Evolutionary conservation across 176 grass and related monocot genomes (phyloP).

Genomic region (Areca catechu): DNA sequence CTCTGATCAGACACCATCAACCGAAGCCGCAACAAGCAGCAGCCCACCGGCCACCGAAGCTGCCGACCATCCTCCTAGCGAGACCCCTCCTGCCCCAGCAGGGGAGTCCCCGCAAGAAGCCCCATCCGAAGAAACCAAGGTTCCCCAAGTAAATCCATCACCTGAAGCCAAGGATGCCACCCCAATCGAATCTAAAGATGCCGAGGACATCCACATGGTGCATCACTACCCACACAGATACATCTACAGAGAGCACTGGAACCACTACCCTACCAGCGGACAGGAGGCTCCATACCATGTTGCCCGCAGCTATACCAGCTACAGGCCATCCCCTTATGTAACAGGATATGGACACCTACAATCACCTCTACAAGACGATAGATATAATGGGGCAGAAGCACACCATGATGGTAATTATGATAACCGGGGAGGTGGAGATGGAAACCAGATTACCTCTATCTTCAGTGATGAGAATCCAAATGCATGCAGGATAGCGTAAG

Average conservation of each 20-base stretch:
- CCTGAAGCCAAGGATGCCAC: constrained; percentile 6
- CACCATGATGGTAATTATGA: constrained; percentile 25
- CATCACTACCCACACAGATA: constrained; percentile 28
- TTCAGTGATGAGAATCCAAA: constrained; percentile 77
- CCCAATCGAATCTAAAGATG: constrained; percentile 3
- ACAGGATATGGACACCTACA: constrained; percentile 1
- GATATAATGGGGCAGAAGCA: constrained; percentile 11
- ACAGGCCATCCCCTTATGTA: constrained; percentile 20
- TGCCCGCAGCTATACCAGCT: constrained; percentile 31
- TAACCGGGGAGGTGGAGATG: constrained; percentile 33
- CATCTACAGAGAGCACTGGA: constrained; percentile 25
- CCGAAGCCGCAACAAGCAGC: constrained; percentile 2
- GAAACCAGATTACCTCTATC: constrained; percentile 45
- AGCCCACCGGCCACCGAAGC: constrained; percentile 16
- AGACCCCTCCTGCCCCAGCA: constrained; percentile 4
- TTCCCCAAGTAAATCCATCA: neutral
- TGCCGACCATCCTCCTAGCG: neutral
- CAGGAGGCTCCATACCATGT: constrained; percentile 36
- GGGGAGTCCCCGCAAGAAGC: constrained; percentile 15
- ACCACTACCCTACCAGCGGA: constrained; percentile 15
- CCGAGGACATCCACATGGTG: constrained; percentile 32
- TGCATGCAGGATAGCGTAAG: constrained; percentile 54
- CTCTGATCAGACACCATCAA: neutral
- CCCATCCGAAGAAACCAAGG: constrained; percentile 15
- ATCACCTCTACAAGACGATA: constrained; percentile 8